Evolutionary conservation across 192 early-diverging fungal genomes (phyloP), one percentile per base, ranked within the genome.

Genomic region (Coemansia pectinata): DNA sequence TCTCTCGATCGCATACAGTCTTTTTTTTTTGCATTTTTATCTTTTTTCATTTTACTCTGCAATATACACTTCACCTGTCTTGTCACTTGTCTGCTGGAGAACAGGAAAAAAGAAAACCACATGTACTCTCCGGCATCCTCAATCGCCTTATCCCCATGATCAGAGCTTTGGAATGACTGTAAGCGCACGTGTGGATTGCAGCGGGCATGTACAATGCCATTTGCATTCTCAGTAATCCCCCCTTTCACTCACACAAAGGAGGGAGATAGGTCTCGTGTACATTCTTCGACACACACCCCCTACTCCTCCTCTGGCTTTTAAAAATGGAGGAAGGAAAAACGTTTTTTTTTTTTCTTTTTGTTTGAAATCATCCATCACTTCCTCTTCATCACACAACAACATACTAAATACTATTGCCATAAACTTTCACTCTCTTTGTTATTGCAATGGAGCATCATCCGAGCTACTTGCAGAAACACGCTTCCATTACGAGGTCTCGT

Each of bases 401-500:
- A 23, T 23, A 52, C 6, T 23, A 23, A 1, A 12, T 36, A 36
- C 19, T 9, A 25, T 23, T 52, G 25, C 11, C 4, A 25, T 33
- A 27, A 27, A 27, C 27, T 27, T 27, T 27, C 27, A 2, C 27
- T 27, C 27, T 27, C 27, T 27, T 27, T 27, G 27, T 17, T 34
- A 33, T 45, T 27, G 52, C 25, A 15, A 79, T 79, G 77, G 61
- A 73, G 50, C 72, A 48, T 5, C 77, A 79, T 44, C 66, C 70
- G 65, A 74, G 72, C 57, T 79, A 79, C 42, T 50, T 79, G 60
- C 78, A 81, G 60, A 85, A 90, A 79, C 89, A 92, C 62, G 90
- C 91, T 15, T 78, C 75, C 40, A 95, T 98, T 58, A 94, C 94
- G 0, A 59, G 90, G 55, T 87, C 89, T 65, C 87, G 96, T 11